Conservation (phyloP, 2,329 filamentous ascomycete genomes). For the Ophiocordyceps camponoti-rufipedis region DNA sequence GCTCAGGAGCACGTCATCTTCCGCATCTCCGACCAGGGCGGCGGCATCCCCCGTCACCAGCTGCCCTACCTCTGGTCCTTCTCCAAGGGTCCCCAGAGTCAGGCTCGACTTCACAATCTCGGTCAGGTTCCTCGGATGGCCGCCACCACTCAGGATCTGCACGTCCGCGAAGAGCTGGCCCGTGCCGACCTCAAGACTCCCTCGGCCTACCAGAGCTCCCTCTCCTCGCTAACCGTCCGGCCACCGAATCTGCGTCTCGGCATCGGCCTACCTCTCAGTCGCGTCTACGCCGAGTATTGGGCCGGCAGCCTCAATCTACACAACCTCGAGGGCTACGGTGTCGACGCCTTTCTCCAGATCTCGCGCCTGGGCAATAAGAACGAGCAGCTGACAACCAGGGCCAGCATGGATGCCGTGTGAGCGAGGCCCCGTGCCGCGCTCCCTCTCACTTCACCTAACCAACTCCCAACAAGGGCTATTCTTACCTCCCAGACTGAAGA, state of each 20-base stretch:
- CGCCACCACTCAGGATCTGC: constrained; percentile 80
- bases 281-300: constrained; percentile 97
- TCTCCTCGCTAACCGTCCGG: constrained; percentile 63
- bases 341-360: constrained; percentile 90
- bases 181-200: constrained; percentile 23
- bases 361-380: constrained; percentile 96
- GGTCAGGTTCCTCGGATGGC: constrained; percentile 77
- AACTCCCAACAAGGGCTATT: background rate
- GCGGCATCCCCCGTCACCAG: constrained; percentile 71
- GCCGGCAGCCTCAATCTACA: constrained; percentile 82
- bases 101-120: constrained; percentile 67
- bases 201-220: constrained; percentile 35
- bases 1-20: constrained; percentile 90
- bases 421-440: background rate
- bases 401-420: constrained; percentile 54
- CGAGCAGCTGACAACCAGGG: constrained; percentile 69
- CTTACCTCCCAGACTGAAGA: background rate
- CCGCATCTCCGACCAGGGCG: constrained; percentile 85
- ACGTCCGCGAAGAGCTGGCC: constrained; percentile 24
- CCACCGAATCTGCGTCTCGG: constrained; percentile 77
- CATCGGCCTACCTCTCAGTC: constrained; percentile 83
- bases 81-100: constrained; percentile 71
- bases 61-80: constrained; percentile 93
- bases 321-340: constrained; percentile 86
- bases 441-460: background rate